These are phyloP conservation scores for Colletotrichum kahawae DNA, from an alignment of 2,329 filamentous ascomycete genomes.

Conservation along the genomic window DNA sequence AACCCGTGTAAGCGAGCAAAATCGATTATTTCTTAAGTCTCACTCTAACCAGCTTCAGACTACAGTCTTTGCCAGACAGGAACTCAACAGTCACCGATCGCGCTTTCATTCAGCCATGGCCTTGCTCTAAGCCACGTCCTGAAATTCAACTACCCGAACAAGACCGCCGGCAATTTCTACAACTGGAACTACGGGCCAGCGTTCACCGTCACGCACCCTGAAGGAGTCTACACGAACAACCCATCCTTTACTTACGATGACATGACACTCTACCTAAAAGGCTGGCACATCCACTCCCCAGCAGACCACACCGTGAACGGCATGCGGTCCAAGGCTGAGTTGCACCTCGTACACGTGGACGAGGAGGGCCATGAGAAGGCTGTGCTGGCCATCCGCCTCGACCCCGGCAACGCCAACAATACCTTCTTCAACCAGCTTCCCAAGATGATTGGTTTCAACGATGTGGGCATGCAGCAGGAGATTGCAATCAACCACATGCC, in stretches of 20 bases:
- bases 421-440: conserved; percentile 48
- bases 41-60: background rate
- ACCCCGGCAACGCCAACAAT: conserved; percentile 41
- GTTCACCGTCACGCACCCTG: conserved; percentile 41
- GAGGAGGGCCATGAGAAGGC: conserved; percentile 43
- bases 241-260: conserved; percentile 50
- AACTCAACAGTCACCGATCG: conserved; percentile 55
- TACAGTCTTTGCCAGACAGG: conserved; percentile 49
- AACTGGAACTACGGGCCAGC: conserved; percentile 56
- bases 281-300: conserved; percentile 57
- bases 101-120: conserved; percentile 42
- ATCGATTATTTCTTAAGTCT: background rate
- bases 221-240: conserved; percentile 38
- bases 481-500: conserved; percentile 32
- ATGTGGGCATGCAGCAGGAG: conserved; percentile 25
- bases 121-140: conserved; percentile 43
- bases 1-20: conserved; percentile 1
- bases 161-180: conserved; percentile 42
- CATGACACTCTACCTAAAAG: conserved; percentile 49
- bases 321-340: conserved; percentile 47
- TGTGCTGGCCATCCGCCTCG: conserved; percentile 51
- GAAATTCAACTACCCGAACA: conserved; percentile 43
- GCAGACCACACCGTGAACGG: conserved; percentile 53
- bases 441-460: conserved; percentile 40
- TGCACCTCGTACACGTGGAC: conserved; percentile 54